A percentile compares a stretch with the other conserved stretches of the same genome.
Evolutionary conservation across 768 basidiomycete genomes (phyloP).

Genomic region (Serendipita indica): DNA sequence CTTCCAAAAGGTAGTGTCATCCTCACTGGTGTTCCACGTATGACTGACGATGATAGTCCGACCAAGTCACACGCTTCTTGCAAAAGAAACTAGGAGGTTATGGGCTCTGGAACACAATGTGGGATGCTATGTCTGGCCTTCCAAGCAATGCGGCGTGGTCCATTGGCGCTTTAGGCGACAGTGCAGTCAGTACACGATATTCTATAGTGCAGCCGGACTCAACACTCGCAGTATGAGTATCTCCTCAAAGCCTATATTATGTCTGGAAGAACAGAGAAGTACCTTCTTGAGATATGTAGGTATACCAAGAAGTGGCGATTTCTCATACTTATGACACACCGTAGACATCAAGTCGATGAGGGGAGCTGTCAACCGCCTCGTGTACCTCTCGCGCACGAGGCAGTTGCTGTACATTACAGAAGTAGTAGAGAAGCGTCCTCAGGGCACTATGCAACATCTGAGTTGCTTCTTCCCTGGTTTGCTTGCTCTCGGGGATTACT

Average conservation of each 20-base stretch:
- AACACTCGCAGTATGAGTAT: constrained; percentile 40
- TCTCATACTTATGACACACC: too few species aligned
- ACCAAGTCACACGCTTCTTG: constrained; percentile 35
- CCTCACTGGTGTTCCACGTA: neutral
- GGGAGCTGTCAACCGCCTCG: constrained; percentile 28
- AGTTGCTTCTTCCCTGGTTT: constrained; percentile 68
- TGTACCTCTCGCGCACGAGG: constrained; percentile 53
- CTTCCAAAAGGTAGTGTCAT: constrained; percentile 32
- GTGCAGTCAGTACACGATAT: constrained; percentile 26
- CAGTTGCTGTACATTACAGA: constrained; percentile 58
- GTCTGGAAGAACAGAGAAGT: constrained; percentile 44
- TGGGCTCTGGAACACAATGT: constrained; percentile 50
- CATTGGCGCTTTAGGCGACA: constrained; percentile 55
- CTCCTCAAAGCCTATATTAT: constrained; percentile 59
- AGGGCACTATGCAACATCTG: constrained; percentile 44
- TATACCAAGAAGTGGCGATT: constrained; percentile 8
- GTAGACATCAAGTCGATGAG: constrained; percentile 16
- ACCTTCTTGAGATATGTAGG: constrained; percentile 53
- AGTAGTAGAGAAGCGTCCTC: constrained; percentile 28
- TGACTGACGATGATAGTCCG: constrained; percentile 26
- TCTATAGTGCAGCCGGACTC: too few species aligned
- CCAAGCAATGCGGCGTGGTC: constrained; percentile 25
- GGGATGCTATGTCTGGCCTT: constrained; percentile 34
- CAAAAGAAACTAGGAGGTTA: constrained; percentile 32
- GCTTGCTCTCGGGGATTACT: constrained; percentile 53